phyloP scores from a whole-genome alignment of 2,329 filamentous ascomycete genomes.

The Aspergillus proliferans region DNA sequence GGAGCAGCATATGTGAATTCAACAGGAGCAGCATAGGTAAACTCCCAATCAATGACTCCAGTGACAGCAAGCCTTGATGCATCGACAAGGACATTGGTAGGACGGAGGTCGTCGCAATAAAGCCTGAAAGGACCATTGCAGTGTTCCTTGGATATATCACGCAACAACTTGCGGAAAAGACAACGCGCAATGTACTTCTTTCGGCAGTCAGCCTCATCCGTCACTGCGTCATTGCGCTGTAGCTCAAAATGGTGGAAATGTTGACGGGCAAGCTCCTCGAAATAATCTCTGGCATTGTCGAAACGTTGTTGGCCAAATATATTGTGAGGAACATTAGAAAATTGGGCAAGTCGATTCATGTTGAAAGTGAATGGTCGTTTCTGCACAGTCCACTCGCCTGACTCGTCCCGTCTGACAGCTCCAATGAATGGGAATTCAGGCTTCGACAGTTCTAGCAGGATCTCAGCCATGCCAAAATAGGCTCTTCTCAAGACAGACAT shows the following conservation, averaged over 20 bases:
- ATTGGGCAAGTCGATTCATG: constrained; percentile 22
- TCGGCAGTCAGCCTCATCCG: not conserved
- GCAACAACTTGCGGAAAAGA: constrained; percentile 1
- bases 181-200: not conserved
- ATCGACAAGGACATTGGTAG: too few relatives aligned
- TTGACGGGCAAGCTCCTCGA: constrained; percentile 17
- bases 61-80: constrained; percentile 7
- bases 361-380: constrained; percentile 20
- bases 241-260: constrained; percentile 20
- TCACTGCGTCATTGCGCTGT: constrained; percentile 22
- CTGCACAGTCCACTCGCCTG: constrained; percentile 8
- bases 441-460: constrained; percentile 21
- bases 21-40: constrained; percentile 15
- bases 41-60: constrained; percentile 19
- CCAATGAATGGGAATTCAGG: too few relatives aligned
- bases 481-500: constrained; percentile 12
- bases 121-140: too few relatives aligned
- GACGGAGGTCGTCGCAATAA: too few relatives aligned
- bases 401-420: constrained; percentile 9
- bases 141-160: constrained; percentile 1
- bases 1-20: constrained; percentile 16
- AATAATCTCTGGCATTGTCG: constrained; percentile 19
- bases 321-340: constrained; percentile 13
- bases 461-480: constrained; percentile 18
- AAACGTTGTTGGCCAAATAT: constrained; percentile 13